A percentile compares a stretch with the other conserved stretches of the same genome.
phyloP scores from a whole-genome alignment of 768 basidiomycete species.

The Mycena rebaudengoi region DNA sequence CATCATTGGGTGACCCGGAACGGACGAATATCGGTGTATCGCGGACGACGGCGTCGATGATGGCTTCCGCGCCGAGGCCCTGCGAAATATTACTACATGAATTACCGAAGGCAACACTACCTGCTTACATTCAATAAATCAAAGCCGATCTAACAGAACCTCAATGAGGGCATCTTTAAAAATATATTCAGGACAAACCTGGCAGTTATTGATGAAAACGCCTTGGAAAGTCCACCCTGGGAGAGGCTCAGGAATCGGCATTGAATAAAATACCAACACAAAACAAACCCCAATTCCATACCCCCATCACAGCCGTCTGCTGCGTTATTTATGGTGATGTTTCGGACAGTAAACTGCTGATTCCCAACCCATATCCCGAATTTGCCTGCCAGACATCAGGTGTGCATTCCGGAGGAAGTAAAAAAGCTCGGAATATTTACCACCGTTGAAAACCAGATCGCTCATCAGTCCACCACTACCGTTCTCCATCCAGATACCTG shows the following conservation, averaged over 20 bases:
- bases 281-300: constrained; percentile 51
- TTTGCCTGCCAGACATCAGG: constrained; percentile 52
- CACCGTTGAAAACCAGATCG: constrained; percentile 63
- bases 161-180: background rate
- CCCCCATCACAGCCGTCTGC: constrained; percentile 37
- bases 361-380: constrained; percentile 82
- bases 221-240: constrained; percentile 63
- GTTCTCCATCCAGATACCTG: constrained; percentile 80
- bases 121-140: constrained; percentile 55
- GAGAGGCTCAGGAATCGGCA: constrained; percentile 2
- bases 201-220: constrained; percentile 55
- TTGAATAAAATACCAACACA: background rate
- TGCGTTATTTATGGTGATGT: constrained; percentile 57
- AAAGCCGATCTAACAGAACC: constrained; percentile 51
- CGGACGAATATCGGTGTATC: constrained; percentile 58
- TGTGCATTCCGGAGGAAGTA: background rate
- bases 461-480: constrained; percentile 69
- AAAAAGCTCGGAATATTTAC: constrained; percentile 41
- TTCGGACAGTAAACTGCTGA: constrained; percentile 83
- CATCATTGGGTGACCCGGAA: constrained; percentile 41
- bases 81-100: background rate
- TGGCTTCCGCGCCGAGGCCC: constrained; percentile 47
- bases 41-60: constrained; percentile 52
- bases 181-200: constrained; percentile 28
- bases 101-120: constrained; percentile 10